phyloP scores from a whole-genome alignment of 1,284 basidiomycete genomes.

The Ustilago tritici region DNA sequence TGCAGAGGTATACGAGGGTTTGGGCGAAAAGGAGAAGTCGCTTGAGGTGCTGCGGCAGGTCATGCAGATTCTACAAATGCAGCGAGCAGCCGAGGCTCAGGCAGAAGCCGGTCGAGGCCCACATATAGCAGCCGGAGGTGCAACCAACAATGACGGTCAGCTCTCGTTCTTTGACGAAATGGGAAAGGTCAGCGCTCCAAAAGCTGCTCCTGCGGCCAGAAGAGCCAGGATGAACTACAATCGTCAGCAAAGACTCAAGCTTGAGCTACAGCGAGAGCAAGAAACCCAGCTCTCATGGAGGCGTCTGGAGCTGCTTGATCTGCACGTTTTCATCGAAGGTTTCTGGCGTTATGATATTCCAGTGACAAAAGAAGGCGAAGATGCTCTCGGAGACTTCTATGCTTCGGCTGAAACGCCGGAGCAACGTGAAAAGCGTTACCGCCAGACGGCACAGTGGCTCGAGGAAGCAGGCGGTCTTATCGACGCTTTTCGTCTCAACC shows the following conservation, averaged over 20 bases:
- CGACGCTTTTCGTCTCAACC: conserved; percentile 86
- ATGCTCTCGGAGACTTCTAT: conserved; percentile 25
- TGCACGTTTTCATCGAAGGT: conserved; percentile 55
- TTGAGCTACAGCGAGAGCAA: conserved; percentile 63
- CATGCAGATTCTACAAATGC: conserved; percentile 39
- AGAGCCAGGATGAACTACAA: conserved; percentile 43
- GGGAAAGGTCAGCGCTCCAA: conserved; percentile 4
- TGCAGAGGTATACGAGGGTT: conserved; percentile 85
- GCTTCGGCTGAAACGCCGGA: conserved; percentile 13
- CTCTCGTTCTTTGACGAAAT: conserved; percentile 62
- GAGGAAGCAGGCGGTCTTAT: conserved; percentile 85
- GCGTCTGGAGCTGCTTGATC: conserved; percentile 56
- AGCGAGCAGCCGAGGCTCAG: conserved; percentile 17
- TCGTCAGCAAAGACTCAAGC: conserved; percentile 42
- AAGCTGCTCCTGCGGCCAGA: conserved; percentile 22
- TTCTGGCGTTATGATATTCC: conserved; percentile 63
- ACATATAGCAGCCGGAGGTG: background rate
- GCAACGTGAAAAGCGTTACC: conserved; percentile 38
- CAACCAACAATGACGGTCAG: conserved; percentile 17
- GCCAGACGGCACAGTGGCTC: conserved; percentile 77
- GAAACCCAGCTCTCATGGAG: conserved; percentile 60
- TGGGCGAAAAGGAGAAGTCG: conserved; percentile 83
- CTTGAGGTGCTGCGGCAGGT: conserved; percentile 86
- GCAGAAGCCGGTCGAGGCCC: background rate
- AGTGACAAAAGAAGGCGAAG: conserved; percentile 42